A percentile compares a stretch with the other conserved stretches of the same genome.
These are phyloP conservation scores for Mycena filopes DNA, from an alignment of 768 basidiomycete species.

Conservation along the genomic window DNA sequence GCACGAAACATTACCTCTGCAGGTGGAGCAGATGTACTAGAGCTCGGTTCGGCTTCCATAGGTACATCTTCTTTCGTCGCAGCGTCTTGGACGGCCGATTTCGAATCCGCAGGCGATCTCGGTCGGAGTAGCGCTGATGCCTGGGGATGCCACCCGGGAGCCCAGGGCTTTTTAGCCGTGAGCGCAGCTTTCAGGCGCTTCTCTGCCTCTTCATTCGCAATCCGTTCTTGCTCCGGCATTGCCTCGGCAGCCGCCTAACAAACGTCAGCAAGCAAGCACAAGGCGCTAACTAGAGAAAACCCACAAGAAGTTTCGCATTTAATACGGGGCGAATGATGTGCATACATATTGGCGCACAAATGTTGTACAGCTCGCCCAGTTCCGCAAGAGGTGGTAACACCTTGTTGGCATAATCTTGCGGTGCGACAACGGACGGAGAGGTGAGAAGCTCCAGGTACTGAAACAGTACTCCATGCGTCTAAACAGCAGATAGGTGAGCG, in stretches of 20 bases:
- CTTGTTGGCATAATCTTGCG: constrained; percentile 78
- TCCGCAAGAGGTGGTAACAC: constrained; percentile 81
- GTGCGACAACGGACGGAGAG: constrained; percentile 70
- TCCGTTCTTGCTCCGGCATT: constrained; percentile 74
- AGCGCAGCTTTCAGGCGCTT: constrained; percentile 84
- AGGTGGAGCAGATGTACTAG: constrained; percentile 37
- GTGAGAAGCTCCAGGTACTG: constrained; percentile 93
- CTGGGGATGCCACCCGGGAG: constrained; percentile 76
- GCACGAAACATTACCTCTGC: constrained; percentile 48
- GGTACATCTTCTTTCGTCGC: constrained; percentile 52
- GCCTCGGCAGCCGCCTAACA: constrained; percentile 68
- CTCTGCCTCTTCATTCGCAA: constrained; percentile 80
- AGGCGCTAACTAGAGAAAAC: constrained; percentile 36
- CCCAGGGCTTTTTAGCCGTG: constrained; percentile 77
- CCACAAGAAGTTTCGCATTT: constrained; percentile 68
- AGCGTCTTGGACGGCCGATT: constrained; percentile 36
- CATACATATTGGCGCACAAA: constrained; percentile 91
- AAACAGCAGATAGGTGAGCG: constrained; percentile 14
- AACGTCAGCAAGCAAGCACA: constrained; percentile 4
- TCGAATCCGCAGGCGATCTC: constrained; percentile 40
- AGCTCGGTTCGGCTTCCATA: constrained; percentile 64
- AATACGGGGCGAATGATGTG: constrained; percentile 90
- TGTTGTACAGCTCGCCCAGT: constrained; percentile 79
- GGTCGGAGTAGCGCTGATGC: constrained; percentile 43
- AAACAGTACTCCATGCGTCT: constrained; percentile 92